Base-by-base conservation (phyloP, 768 basidiomycete genomes). In the Hypholoma sublateritium region DNA sequence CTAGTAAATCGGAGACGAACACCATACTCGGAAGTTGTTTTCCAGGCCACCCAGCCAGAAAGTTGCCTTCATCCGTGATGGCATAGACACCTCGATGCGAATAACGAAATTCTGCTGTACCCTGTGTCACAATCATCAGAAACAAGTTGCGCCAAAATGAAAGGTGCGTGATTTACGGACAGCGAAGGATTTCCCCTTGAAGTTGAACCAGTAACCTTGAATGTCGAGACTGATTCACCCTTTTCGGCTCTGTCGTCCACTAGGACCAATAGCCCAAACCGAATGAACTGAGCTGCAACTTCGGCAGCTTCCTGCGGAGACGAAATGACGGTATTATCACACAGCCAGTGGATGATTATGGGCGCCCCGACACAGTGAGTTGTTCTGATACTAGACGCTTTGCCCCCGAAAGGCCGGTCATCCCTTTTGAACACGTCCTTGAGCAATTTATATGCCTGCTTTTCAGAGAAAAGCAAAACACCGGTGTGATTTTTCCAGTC, bases 241-340 rank as follows among this genome's bases (percentile, higher is more conserved):
- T 56, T 56, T 22, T 35, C 48, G 21, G 47, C 42, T 47, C 53
- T 46, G n/a, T n/a, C 49, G 47, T 51, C 51, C 13, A 53, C 51
- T 2, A 52, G 12, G 7, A 45, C 46, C 11, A 59, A 37, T 8
- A 59, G 50, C 4, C 59, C 59, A 32, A 56, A 48, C 5, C 59
- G 55, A 42, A 59, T 55, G 36, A 59, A 56, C 21, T 59, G 59
- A 12, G 59, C 59, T 16, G 55, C 59, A 36, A 59, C 42, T 48
- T 59, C 55, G 7, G 59, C 55, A 7, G 59, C 59, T 50, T 59
- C 59, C 17, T 25, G 39, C 19, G 46, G 46, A 5, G 55, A 55
- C n/a, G 22, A 28, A n/a, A 59, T 47, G 8, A 19, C 44, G n/a
- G 54, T 53, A 32, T 35, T 28, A 21, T 53, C 45, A 37, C 59